phyloP scores from a whole-genome alignment of 768 basidiomycete genomes.

The Psilocybe sp. region DNA sequence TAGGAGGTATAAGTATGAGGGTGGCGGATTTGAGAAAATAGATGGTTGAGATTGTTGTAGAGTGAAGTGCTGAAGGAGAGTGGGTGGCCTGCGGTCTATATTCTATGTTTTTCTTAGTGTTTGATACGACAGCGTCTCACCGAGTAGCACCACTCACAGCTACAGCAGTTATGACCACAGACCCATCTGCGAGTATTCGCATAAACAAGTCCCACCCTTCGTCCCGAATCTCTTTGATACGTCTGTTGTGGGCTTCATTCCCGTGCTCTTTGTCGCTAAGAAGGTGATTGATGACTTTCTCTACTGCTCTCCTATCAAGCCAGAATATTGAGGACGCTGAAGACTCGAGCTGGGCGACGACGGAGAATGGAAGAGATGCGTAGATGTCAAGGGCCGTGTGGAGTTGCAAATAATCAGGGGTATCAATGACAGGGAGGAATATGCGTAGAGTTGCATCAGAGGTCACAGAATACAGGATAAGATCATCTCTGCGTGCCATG shows the following conservation, averaged over 20 bases:
- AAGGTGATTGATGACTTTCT: slow-evolving; percentile 40
- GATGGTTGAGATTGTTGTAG: slow-evolving; percentile 61
- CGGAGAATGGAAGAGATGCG: slow-evolving; percentile 49
- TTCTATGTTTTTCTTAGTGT: slow-evolving; percentile 48
- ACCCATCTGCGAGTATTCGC: slow-evolving; percentile 68
- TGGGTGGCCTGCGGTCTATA: slow-evolving; percentile 86
- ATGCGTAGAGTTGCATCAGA: slow-evolving; percentile 80
- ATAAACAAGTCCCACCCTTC: slow-evolving; percentile 82
- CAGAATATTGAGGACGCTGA: slow-evolving; percentile 57
- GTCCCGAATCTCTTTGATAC: slow-evolving; percentile 60
- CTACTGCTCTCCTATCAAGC: slow-evolving; percentile 63
- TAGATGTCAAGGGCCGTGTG: slow-evolving; percentile 75
- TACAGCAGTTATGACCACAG: slow-evolving; percentile 69
- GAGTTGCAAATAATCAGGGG: slow-evolving; percentile 80
- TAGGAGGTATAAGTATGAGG: slow-evolving; percentile 51
- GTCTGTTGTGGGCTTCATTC: slow-evolving; percentile 45
- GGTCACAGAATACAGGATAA: slow-evolving; percentile 81
- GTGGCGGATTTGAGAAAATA: slow-evolving; percentile 39
- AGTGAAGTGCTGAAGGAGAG: slow-evolving; percentile 71
- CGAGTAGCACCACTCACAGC: slow-evolving; percentile 45
- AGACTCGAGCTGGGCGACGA: slow-evolving; percentile 28
- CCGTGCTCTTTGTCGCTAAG: slow-evolving; percentile 31
- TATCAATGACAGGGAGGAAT: slow-evolving; percentile 85
- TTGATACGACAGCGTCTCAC: not conserved
- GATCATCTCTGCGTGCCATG: slow-evolving; percentile 53